Base-by-base conservation (phyloP, 2,329 filamentous ascomycete genomes). In the Apiospora rasikravindrae region DNA sequence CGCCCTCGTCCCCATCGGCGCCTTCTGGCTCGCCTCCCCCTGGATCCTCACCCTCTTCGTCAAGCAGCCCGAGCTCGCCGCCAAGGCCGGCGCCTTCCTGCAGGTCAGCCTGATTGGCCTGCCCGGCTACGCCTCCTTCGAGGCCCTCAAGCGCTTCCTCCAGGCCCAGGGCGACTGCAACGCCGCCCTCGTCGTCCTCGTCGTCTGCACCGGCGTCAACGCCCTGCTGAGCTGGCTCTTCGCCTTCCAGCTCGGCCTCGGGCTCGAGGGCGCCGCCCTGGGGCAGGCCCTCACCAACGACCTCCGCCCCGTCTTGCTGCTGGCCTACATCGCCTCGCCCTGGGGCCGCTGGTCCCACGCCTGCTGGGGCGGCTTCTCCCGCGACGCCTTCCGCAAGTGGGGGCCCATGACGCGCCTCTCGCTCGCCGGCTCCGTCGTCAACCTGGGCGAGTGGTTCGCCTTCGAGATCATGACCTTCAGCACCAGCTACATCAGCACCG, bases 91-190 rank as follows among this genome's bases (percentile, higher is more conserved):
- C 16, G 80, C 78, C 0, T 89, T 88, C 71, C 76, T 89, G 45
- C 81, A 83, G 4, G 81, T 87, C 45, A 84, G 86, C 53, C 79
- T 89, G 1, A 77, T 87, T 8, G 86, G 87, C 0, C 80, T 87
- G 1, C 87, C 87, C 0, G 87, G 86, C 2, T 89, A 88, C 71
- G 86, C 85, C 1, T 82, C 83, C 3, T 89, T 89, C 42, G 88
- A 89, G 73, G 86, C 86, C 0, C 81, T 85, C 1, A 89, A 89
- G 76, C 82, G 87, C 0, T 89, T 88, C 73, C 81, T 88, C 2
- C 87, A 89, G 75, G 86, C 88, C 0, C 87, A 89, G 73, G 87
- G 88, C 1, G 81, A 87, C 44, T 89, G 88, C 79, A 84, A 84
- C 45, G 85, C 84, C 1, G 85, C 83, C 19, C 82, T 88, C 75